These are phyloP conservation scores for Scleroderma citrinum DNA, from an alignment of 768 basidiomycete species.

Conservation along the genomic window DNA sequence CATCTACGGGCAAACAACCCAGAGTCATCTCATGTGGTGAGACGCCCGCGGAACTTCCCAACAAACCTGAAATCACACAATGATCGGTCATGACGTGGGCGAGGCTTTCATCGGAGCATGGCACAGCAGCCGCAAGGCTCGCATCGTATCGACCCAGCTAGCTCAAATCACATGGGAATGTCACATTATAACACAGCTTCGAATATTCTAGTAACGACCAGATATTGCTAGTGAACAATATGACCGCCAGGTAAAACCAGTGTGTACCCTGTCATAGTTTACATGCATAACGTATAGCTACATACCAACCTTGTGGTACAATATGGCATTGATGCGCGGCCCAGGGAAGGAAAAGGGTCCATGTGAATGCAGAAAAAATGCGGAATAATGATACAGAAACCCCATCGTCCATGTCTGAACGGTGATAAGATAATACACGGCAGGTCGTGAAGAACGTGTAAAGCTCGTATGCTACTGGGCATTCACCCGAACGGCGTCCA, in stretches of 20 bases:
- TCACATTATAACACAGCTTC: neutral
- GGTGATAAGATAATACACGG: slow-evolving; percentile 25
- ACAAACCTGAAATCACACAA: neutral
- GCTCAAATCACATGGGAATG: neutral
- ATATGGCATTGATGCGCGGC: slow-evolving; percentile 16
- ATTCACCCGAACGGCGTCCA: slow-evolving; percentile 7
- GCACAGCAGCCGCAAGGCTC: slow-evolving; percentile 3
- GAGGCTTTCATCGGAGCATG: neutral
- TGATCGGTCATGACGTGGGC: slow-evolving; percentile 5
- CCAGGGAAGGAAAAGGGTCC: slow-evolving; percentile 12
- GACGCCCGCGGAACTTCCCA: neutral
- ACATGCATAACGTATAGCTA: slow-evolving; percentile 34
- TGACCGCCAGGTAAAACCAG: slow-evolving; percentile 7
- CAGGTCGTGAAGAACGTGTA: slow-evolving; percentile 22
- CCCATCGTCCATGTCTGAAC: slow-evolving; percentile 12
- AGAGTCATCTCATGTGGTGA: slow-evolving; percentile 12
- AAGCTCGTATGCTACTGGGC: slow-evolving; percentile 15
- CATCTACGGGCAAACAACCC: neutral
- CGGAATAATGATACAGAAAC: slow-evolving; percentile 31
- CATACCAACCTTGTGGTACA: slow-evolving; percentile 22
- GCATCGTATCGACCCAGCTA: neutral
- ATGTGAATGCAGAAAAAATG: slow-evolving; percentile 19
- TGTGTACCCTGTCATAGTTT: slow-evolving; percentile 22
- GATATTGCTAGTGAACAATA: neutral
- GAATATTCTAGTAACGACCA: neutral